Conservation (phyloP, 495 filamentous ascomycete genomes). For the Gamarada debralockiae region DNA sequence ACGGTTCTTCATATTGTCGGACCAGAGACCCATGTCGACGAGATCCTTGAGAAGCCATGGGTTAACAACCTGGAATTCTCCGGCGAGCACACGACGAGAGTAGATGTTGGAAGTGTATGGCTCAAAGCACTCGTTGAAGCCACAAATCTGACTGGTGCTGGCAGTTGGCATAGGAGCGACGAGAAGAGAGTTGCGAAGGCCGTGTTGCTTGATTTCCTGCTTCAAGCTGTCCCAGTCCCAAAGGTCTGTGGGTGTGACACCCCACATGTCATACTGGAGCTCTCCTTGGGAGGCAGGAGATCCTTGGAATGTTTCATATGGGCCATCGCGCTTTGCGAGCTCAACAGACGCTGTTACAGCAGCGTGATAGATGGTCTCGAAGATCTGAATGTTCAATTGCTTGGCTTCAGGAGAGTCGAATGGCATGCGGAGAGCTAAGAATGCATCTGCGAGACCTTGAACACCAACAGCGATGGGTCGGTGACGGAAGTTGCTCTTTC, state of each 20-base stretch:
- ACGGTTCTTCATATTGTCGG: constrained; percentile 99
- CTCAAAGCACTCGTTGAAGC: constrained; percentile 99
- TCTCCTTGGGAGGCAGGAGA: constrained; percentile 93
- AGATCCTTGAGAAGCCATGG: constrained; percentile 98
- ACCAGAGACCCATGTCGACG: constrained; percentile 97
- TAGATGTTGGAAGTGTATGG: constrained; percentile 99
- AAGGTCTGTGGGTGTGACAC: constrained; percentile 83
- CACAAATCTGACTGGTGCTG: constrained; percentile 91
- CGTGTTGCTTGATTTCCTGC: constrained; percentile 83
- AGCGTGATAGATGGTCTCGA: constrained; percentile 98
- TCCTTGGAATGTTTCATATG: constrained; percentile 88
- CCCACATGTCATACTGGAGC: constrained; percentile 99
- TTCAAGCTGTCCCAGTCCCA: constrained; percentile 96
- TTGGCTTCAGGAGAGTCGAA: constrained; percentile 94
- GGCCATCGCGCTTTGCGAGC: constrained; percentile 73
- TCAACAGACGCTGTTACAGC: constrained; percentile 86
- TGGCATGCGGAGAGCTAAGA: constrained; percentile 92
- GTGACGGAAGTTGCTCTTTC: constrained; percentile 92
- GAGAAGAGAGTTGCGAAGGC: constrained; percentile 90
- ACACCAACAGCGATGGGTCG: constrained; percentile 94
- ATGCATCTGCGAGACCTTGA: constrained; percentile 97
- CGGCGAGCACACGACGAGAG: constrained; percentile 93
- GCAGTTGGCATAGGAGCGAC: constrained; percentile 98
- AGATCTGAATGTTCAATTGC: constrained; percentile 95
- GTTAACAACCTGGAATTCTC: constrained; percentile 99